A percentile compares a stretch with the other conserved stretches of the same genome.
Evolutionary conservation across 163 green algal species (phyloP).

Genomic region (Chloroidium sp.): DNA sequence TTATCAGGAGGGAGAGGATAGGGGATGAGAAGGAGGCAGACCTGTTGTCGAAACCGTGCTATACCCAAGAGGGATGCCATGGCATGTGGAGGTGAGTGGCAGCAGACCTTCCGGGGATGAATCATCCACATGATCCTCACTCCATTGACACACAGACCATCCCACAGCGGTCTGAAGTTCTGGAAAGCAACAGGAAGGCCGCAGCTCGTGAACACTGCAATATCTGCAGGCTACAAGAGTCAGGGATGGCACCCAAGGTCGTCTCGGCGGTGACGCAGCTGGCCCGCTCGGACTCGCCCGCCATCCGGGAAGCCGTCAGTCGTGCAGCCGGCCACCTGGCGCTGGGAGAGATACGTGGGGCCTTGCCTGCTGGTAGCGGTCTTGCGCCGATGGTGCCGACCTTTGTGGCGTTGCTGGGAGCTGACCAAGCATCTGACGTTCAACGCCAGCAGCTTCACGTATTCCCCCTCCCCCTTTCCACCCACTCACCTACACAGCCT

Average conservation of each 20-base stretch:
- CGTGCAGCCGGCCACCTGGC: constrained; percentile 44
- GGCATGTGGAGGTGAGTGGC: too few species aligned
- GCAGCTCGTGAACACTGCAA: too few species aligned
- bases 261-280: constrained; percentile 17
- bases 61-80: too few species aligned
- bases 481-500: too few species aligned
- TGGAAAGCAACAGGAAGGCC: too few species aligned
- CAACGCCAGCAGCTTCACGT: constrained; percentile 50
- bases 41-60: too few species aligned
- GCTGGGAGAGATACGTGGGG: constrained; percentile 15
- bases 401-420: constrained; percentile 54
- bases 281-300: constrained; percentile 22
- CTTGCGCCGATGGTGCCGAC: constrained; percentile 22
- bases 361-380: neutral
- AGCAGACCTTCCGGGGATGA: too few species aligned
- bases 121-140: too few species aligned
- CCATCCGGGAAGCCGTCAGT: constrained; percentile 48
- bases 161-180: too few species aligned
- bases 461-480: neutral
- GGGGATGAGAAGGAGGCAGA: too few species aligned
- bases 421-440: constrained; percentile 65
- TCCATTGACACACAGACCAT: too few species aligned
- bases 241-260: constrained; percentile 10
- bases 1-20: too few species aligned
- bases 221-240: constrained; percentile 28